Evolutionary conservation across 2,329 filamentous ascomycete genomes (phyloP), one percentile per base, ranked within the genome.

Genomic region (Phialophora chinensis): DNA sequence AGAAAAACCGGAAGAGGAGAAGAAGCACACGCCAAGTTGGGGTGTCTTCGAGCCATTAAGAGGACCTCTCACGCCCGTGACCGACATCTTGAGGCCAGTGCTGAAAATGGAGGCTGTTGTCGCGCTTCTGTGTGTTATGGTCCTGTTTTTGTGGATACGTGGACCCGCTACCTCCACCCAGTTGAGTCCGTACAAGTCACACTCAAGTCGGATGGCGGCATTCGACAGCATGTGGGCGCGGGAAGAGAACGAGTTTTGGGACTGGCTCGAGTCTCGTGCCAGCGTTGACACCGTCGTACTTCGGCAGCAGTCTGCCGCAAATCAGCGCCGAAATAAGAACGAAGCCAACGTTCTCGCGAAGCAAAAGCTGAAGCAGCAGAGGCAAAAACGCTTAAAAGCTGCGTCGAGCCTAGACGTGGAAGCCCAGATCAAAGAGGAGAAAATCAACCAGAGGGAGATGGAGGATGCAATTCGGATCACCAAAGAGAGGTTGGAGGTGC

Each of bases 181-280:
- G 17, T 49, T 63, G 8, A 50, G 44, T 53, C 59, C 65, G 27
- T 80, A 62, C 38, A 72, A 74, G 63, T 74, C 79, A 0, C 75
- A 81, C 3, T 85, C 91, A 0, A 88, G 93, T 63, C 87, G 93
- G 5, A 80, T 93, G 17, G 88, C 90, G 1, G 92, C 91, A 0
- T 98, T 97, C 76, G 93, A 98, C 72, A 91, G 97, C 79, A 90
- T 98, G 75, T 99, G 94, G 93, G 85, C 88, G 42, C 84, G 87
- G 49, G 92, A 97, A 77, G 93, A 97, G 76, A 92, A 87, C 71
- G 92, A 95, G 73, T 81, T 97, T 10, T 97, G 93, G 93, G 89
- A 91, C 65, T 97, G 93, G 93, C 81, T 97, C 4, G 93, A 97
- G 77, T 91, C 96, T 73, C 86, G 93, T 20, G 89, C 92, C 1